phyloP scores from a whole-genome alignment of 2,329 filamentous ascomycete species.

The Fusarium decemcellulare region DNA sequence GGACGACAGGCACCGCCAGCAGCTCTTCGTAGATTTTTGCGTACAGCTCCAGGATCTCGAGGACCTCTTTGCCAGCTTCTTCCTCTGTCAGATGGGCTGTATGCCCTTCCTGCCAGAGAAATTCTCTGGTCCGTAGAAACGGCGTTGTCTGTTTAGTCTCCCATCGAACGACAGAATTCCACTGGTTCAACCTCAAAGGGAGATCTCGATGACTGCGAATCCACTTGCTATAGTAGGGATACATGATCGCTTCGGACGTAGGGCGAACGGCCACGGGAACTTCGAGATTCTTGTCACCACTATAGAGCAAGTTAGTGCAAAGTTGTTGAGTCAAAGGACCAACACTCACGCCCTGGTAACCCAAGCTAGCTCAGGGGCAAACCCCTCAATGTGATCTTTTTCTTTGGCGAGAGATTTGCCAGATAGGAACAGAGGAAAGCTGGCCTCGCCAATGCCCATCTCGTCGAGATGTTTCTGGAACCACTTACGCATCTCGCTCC shows the following conservation, averaged over 20 bases:
- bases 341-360: conserved; percentile 81
- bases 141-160: conserved; percentile 92
- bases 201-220: conserved; percentile 97
- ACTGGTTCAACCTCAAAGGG: conserved; percentile 94
- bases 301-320: conserved; percentile 51
- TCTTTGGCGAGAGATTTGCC: conserved; percentile 88
- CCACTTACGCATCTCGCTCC: conserved; percentile 76
- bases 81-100: conserved; percentile 89
- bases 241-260: conserved; percentile 86
- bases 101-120: conserved; percentile 98
- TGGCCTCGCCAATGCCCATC: conserved; percentile 94
- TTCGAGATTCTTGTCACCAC: conserved; percentile 93
- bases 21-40: conserved; percentile 93
- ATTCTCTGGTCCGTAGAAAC: conserved; percentile 93
- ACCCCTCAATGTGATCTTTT: conserved; percentile 97
- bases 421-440: conserved; percentile 97
- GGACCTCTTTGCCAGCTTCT: conserved; percentile 85
- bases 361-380: conserved; percentile 93
- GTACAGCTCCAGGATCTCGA: conserved; percentile 94
- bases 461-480: conserved; percentile 84
- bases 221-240: conserved; percentile 96
- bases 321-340: neutral
- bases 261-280: conserved; percentile 79
- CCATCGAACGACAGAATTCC: conserved; percentile 95
- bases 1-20: conserved; percentile 93